A percentile compares a stretch with the other conserved stretches of the same genome.
Conservation (phyloP, 202 grass and related monocot species). For the Saccharum hybrid region DNA sequence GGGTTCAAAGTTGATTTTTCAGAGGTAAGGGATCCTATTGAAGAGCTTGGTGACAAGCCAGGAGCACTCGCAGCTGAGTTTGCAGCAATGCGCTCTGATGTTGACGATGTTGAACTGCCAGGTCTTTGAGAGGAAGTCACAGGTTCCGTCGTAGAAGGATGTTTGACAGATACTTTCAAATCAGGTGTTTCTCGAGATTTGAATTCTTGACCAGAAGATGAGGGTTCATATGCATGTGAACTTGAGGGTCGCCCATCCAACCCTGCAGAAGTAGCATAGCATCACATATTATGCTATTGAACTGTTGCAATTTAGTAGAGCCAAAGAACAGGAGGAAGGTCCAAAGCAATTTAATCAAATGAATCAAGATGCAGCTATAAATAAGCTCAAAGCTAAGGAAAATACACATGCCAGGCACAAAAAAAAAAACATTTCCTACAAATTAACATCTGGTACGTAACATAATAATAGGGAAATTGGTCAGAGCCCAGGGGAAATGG, state of each 20-base stretch:
- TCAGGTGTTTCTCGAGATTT: slow-evolving; percentile 50
- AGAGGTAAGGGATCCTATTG: slow-evolving; percentile 82
- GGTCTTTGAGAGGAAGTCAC: slow-evolving; percentile 54
- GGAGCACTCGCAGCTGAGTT: slow-evolving; percentile 58
- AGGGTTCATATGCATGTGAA: slow-evolving; percentile 47
- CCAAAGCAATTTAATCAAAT: slow-evolving; percentile 21
- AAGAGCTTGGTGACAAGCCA: slow-evolving; percentile 85
- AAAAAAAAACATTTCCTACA: slow-evolving; percentile 23
- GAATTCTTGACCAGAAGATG: slow-evolving; percentile 54
- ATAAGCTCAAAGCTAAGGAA: background rate
- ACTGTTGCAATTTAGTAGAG: slow-evolving; percentile 27
- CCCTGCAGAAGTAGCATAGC: slow-evolving; percentile 35
- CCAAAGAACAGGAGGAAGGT: background rate
- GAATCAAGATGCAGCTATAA: slow-evolving; percentile 15
- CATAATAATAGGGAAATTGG: background rate
- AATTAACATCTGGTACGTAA: slow-evolving; percentile 18
- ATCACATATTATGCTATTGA: slow-evolving; percentile 16
- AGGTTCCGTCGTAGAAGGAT: slow-evolving; percentile 42
- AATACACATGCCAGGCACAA: background rate
- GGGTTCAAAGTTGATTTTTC: slow-evolving; percentile 94
- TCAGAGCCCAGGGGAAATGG: background rate
- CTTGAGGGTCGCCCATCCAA: slow-evolving; percentile 55
- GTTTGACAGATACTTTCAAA: slow-evolving; percentile 53
- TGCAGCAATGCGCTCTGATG: slow-evolving; percentile 56
- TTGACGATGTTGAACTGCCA: slow-evolving; percentile 68